phyloP scores from a whole-genome alignment of 2,329 filamentous ascomycete species.

The Claviceps arundinis region DNA sequence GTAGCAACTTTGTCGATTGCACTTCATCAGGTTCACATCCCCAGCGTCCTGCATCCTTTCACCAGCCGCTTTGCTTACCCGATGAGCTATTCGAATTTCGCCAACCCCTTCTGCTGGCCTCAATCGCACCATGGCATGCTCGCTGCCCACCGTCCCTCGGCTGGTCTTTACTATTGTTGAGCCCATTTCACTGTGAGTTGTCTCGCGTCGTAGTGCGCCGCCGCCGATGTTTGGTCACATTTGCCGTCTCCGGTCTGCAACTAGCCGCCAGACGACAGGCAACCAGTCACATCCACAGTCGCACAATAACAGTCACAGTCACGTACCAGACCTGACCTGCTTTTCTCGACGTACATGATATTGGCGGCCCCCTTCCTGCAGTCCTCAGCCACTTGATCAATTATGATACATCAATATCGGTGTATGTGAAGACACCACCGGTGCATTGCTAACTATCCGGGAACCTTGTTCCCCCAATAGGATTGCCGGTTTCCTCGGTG shows the following conservation, averaged over 20 bases:
- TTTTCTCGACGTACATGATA: neutral
- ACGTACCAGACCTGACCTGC: neutral
- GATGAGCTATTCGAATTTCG: neutral
- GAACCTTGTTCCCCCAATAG: conserved; percentile 22
- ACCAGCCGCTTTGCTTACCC: neutral
- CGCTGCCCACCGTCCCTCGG: conserved; percentile 50
- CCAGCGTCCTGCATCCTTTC: neutral
- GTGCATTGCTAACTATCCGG: conserved; percentile 8
- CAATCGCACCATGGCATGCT: conserved; percentile 37
- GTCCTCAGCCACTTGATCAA: neutral
- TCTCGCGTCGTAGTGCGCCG: neutral
- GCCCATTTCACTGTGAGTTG: conserved; percentile 50
- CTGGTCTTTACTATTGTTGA: conserved; percentile 56
- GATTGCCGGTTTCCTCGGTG: conserved; percentile 43
- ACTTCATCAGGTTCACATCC: neutral
- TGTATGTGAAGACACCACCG: neutral
- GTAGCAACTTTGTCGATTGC: neutral
- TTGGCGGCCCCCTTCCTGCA: neutral
- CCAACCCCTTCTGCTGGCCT: neutral
- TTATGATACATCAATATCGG: neutral
- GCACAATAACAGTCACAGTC: neutral
- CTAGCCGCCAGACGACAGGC: neutral
- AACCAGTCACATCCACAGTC: neutral
- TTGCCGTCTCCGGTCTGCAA: conserved; percentile 1
- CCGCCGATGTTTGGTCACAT: neutral